Evolutionary conservation across 352 stramenopile species (phyloP), one percentile per base, ranked within the genome.

Genomic region (Paralagenidium karlingii): DNA sequence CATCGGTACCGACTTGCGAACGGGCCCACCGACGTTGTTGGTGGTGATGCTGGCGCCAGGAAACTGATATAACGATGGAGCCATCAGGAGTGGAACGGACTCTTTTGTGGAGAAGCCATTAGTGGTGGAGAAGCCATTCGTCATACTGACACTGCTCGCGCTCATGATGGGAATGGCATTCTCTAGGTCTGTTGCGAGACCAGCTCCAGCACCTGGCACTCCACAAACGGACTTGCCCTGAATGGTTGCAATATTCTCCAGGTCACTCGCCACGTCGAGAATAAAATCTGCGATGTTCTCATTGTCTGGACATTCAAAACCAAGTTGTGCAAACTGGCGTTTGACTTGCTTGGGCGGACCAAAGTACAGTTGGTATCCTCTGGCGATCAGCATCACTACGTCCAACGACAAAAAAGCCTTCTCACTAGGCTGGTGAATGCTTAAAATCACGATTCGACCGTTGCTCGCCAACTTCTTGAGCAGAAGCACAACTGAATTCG

Each of bases 351-450:
- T 51, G 1, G 71, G 71, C 0, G 59, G 29, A 6, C 68, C 68
- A 44, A 68, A 60, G 49, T 85, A 85, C 1, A 86, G 47, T 40
- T 79, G 50, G 37, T 78, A 71, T 21, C 75, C 76, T 44, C 86
- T 85, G 4, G 64, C 84, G 12, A 98, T 53, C 11, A 97, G 58
- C 36, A 97, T 66, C 30, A 96, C 76, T 31, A 80, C 59, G 53
- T 97, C 85, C 13, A 98, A 51, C 25, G 81, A 60, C 34, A 86
- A 43, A 55, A 94, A 97, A 28, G 95, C 92, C 25, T 78, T 86
- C 15, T 80, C 70, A 39, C 82, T 83, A 0, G 93, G 93, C 53
- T 97, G 82, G 49, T 95, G 82, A 40, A 95, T 80, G 40, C 78
- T 86, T 22, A 88, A 40, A 3, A 94, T 44, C n/a, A 92, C 69